These are phyloP conservation scores for Penicillium vulpinum DNA, from an alignment of 2,329 filamentous ascomycete species.

Conservation along the genomic window DNA sequence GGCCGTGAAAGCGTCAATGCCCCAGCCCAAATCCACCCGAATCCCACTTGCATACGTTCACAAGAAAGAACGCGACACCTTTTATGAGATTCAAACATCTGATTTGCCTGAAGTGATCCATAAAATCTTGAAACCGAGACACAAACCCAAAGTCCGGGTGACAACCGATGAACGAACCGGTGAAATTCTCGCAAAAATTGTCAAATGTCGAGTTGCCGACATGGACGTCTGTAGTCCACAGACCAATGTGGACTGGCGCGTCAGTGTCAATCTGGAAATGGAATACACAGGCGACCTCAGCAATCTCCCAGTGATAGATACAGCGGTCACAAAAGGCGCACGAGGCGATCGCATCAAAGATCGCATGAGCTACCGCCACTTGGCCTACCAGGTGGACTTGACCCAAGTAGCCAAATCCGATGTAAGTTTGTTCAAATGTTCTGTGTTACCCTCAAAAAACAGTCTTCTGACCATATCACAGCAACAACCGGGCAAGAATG, in stretches of 20 bases:
- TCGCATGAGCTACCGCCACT: conserved; percentile 84
- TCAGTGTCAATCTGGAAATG: conserved; percentile 95
- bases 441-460: conserved; percentile 6
- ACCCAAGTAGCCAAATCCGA: conserved; percentile 74
- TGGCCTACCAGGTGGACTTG: conserved; percentile 85
- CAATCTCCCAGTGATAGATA: conserved; percentile 49
- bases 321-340: conserved; percentile 31
- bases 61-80: conserved; percentile 77
- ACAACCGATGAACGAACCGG: conserved; percentile 73
- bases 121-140: conserved; percentile 59
- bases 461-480: conserved; percentile 15
- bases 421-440: conserved; percentile 31
- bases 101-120: conserved; percentile 66
- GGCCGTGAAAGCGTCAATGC: conserved; percentile 55
- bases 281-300: conserved; percentile 71
- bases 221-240: conserved; percentile 81
- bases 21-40: conserved; percentile 36
- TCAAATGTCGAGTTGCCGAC: conserved; percentile 87
- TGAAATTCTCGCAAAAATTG: conserved; percentile 74
- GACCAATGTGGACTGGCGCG: conserved; percentile 80
- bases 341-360: conserved; percentile 75
- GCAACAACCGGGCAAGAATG: conserved; percentile 35
- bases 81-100: conserved; percentile 70
- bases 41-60: conserved; percentile 71
- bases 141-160: conserved; percentile 67